Percentiles rank a stretch among this genome's conserved stretches.
Conservation (phyloP, 139 green algal genomes). For the Tetraselmis chui region DNA sequence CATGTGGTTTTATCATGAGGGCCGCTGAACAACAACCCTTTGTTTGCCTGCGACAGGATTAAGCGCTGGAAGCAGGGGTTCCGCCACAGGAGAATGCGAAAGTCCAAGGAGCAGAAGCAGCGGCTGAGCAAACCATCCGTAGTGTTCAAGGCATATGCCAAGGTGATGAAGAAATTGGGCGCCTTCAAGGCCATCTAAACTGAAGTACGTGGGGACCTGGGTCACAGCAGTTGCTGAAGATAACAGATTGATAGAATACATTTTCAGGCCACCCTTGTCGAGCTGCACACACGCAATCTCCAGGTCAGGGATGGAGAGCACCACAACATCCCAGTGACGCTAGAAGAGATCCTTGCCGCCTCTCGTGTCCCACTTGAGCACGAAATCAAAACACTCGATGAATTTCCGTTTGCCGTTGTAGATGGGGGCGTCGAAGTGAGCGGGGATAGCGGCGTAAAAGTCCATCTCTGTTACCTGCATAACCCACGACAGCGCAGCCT, state of each 20-base stretch:
- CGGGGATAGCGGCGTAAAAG: background rate
- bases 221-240: too few species aligned
- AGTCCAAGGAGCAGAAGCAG: background rate
- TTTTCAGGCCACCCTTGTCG: too few species aligned
- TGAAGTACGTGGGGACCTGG: too few species aligned
- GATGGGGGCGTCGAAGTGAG: background rate
- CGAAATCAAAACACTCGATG: background rate
- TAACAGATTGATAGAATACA: too few species aligned
- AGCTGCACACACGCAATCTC: too few species aligned
- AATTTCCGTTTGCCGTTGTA: background rate
- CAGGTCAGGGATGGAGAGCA: too few species aligned
- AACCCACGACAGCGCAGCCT: background rate
- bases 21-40: too few species aligned
- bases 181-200: background rate
- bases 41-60: background rate
- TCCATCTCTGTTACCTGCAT: background rate
- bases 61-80: background rate
- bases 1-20: background rate
- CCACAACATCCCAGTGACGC: too few species aligned
- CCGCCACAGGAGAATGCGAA: background rate
- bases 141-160: background rate
- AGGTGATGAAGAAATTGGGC: background rate
- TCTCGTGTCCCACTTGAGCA: background rate
- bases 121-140: background rate
- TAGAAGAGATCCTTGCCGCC: too few species aligned